Conservation (phyloP, 495 filamentous ascomycete species). For the Patellaria atrata region DNA sequence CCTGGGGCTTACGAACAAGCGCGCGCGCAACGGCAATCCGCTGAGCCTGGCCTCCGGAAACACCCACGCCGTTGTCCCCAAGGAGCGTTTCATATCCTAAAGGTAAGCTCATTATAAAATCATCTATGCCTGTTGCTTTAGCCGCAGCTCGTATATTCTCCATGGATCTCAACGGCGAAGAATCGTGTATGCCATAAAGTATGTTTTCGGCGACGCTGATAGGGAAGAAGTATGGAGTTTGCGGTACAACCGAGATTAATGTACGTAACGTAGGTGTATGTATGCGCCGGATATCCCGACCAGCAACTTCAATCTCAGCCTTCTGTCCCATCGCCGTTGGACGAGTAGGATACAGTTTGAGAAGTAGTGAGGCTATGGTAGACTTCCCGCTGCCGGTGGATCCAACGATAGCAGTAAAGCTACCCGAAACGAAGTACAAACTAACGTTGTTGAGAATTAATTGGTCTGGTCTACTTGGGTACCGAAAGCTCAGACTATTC, state of each 20-base stretch:
- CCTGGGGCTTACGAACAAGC: slow-evolving; percentile 47
- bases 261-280: slow-evolving; percentile 50
- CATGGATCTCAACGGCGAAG: slow-evolving; percentile 31
- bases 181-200: slow-evolving; percentile 49
- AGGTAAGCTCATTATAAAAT: slow-evolving; percentile 61
- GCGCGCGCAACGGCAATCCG: slow-evolving; percentile 72
- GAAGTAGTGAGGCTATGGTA: slow-evolving; percentile 62
- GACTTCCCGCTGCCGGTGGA: slow-evolving; percentile 80
- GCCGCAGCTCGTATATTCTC: slow-evolving; percentile 44
- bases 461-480: slow-evolving; percentile 42
- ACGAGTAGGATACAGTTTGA: slow-evolving; percentile 43
- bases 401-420: slow-evolving; percentile 63
- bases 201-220: slow-evolving; percentile 64
- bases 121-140: slow-evolving; percentile 55
- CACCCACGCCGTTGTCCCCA: slow-evolving; percentile 57
- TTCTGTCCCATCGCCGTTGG: no score
- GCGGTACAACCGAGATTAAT: slow-evolving; percentile 61
- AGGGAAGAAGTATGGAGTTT: slow-evolving; percentile 65
- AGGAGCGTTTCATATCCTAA: slow-evolving; percentile 60
- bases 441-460: slow-evolving; percentile 43
- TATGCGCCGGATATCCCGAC: slow-evolving; percentile 38
- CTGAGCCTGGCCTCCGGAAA: slow-evolving; percentile 80
- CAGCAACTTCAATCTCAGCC: slow-evolving; percentile 40
- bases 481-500: slow-evolving; percentile 47
- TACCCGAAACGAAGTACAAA: slow-evolving; percentile 43